These are phyloP conservation scores for Polygonum maritimum DNA, from an alignment of 148 eudicot genomes.

Conservation along the genomic window DNA sequence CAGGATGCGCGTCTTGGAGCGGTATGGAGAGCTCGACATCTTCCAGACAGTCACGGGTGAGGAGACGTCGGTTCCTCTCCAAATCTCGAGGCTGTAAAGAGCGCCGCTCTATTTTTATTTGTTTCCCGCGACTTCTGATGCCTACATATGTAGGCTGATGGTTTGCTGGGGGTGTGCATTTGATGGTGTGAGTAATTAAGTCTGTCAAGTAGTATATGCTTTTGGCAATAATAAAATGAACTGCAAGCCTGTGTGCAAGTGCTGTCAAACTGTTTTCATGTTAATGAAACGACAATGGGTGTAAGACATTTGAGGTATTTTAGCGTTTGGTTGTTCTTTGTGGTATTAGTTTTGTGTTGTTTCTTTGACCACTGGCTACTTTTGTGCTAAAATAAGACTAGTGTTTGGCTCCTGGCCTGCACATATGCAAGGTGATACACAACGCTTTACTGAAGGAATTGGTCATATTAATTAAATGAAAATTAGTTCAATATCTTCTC, in stretches of 20 bases:
- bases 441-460: too few relatives aligned
- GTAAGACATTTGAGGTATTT: not conserved
- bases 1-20: constrained; percentile 93
- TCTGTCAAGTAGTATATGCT: not conserved
- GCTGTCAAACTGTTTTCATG: not conserved
- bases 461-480: too few relatives aligned
- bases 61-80: constrained; percentile 62
- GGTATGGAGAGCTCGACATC: constrained; percentile 73
- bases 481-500: too few relatives aligned
- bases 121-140: not conserved
- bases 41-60: constrained; percentile 82
- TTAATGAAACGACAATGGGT: not conserved
- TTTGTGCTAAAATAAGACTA: not conserved
- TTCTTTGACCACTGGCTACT: not conserved
- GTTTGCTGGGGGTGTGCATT: constrained; percentile 1
- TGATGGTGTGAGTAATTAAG: not conserved
- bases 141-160: constrained; percentile 2
- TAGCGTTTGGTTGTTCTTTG: not conserved
- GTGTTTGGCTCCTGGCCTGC: too few relatives aligned
- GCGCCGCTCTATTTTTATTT: not conserved
- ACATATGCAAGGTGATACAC: too few relatives aligned
- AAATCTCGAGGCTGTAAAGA: constrained; percentile 70
- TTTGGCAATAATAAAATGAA: not conserved
- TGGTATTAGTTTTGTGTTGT: not conserved
- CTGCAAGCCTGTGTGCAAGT: constrained; percentile 1